Evolutionary conservation across 202 grass and related monocot genomes (phyloP), one percentile per base, ranked within the genome.

Genomic region (Saccharum hybrid): DNA sequence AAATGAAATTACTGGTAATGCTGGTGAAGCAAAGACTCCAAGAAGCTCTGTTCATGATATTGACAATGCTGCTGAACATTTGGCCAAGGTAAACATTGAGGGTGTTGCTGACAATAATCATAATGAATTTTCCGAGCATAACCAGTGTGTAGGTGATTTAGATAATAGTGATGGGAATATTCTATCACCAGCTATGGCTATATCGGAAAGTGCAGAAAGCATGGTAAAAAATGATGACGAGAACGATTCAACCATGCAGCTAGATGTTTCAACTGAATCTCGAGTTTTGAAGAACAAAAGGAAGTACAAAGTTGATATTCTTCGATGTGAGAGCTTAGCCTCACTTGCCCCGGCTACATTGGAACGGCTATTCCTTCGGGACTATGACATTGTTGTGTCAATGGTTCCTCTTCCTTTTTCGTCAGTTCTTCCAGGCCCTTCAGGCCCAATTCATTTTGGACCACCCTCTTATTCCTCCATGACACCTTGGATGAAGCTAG

Each of bases 401-500:
- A 96, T 98, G 93, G 89, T 98, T 86, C 93, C 96, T 33, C 92
- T 98, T 88, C 93, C 96, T 86, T 83, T 81, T 60, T 90, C 88
- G 56, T 93, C 96, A 75, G 91, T 98, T 88, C 85, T 98, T 89
- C 93, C 96, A 8, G 85, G 87, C 59, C 75, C 93, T 75, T 92
- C 88, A 77, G 96, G 93, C 66, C 91, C 93, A 49, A 68, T 98
- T 56, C 96, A 98, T 90, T 96, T 98, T 79, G 96, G 96, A 31
- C 93, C 96, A 81, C 96, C 93, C 60, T 96, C 90, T 15, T 98
- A 98, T 88, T 90, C 93, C 78, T 92, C 89, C 46, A 91, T 94
- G 92, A 96, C 96, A 78, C 91, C 96, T 83, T 98, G 96, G 96
- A 94, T 98, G 96, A 98, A 98, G 66, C 84, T 98, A 68, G 91